Percentiles rank a stretch among this genome's conserved stretches.
phyloP scores from a whole-genome alignment of 2,329 filamentous ascomycete species.

The Daldinia eschscholtzii region DNA sequence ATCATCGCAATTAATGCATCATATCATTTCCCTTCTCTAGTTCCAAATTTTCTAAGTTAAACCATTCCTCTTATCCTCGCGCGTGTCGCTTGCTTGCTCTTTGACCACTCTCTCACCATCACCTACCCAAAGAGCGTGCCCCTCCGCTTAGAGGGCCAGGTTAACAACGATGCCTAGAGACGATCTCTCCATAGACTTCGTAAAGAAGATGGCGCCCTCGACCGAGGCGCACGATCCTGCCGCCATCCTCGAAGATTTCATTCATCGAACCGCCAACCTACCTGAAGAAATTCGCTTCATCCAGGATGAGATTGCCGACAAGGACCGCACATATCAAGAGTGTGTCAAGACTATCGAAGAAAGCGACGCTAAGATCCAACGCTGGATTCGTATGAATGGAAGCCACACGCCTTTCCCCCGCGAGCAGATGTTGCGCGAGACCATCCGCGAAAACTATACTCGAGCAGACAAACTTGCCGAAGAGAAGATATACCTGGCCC shows the following conservation, averaged over 20 bases:
- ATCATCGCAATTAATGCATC: constrained; percentile 45
- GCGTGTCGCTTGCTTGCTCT: constrained; percentile 11
- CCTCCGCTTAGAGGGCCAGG: constrained; percentile 51
- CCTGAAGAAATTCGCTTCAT: constrained; percentile 86
- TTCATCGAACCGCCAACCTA: constrained; percentile 80
- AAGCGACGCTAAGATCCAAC: constrained; percentile 81
- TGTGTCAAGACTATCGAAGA: constrained; percentile 77
- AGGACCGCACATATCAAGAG: constrained; percentile 79
- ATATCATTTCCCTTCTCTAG: neutral
- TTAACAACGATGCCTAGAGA: constrained; percentile 80
- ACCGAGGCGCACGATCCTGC: constrained; percentile 72
- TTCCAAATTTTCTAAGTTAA: neutral
- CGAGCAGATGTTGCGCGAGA: constrained; percentile 75
- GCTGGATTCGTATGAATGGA: constrained; percentile 82
- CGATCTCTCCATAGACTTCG: constrained; percentile 78
- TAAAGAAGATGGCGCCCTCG: constrained; percentile 72
- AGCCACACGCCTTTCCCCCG: constrained; percentile 80
- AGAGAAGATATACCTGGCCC: constrained; percentile 78
- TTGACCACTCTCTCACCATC: constrained; percentile 27
- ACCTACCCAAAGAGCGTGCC: constrained; percentile 42
- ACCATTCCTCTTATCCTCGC: neutral
- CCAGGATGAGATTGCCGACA: constrained; percentile 85
- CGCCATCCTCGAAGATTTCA: constrained; percentile 82
- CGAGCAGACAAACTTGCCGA: constrained; percentile 77
- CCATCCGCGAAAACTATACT: constrained; percentile 76